These are phyloP conservation scores for Aspergillus luchuensis DNA, from an alignment of 2,329 filamentous ascomycete genomes.

Conservation along the genomic window DNA sequence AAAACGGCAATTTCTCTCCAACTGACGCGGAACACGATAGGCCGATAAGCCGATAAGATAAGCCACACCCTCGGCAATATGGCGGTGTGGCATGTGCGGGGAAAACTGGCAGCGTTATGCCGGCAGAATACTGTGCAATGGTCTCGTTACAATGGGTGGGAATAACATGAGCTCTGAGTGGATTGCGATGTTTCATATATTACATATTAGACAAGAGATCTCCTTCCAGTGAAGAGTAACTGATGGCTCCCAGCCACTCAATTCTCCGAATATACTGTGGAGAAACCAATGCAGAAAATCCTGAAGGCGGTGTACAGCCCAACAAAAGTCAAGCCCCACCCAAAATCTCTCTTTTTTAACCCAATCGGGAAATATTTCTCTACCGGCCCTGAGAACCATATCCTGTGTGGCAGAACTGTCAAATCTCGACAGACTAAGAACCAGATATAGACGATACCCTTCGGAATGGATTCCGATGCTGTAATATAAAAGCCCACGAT, in stretches of 20 bases:
- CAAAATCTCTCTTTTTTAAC: background rate
- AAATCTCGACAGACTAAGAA: no score
- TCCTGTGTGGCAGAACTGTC: background rate
- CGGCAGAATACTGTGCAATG: no score
- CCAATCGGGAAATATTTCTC: background rate
- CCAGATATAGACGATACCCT: fast-evolving
- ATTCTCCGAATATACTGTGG: background rate
- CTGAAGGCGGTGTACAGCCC: background rate
- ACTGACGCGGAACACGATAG: no score
- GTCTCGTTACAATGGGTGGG: no score
- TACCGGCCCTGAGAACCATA: background rate
- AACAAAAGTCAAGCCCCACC: background rate
- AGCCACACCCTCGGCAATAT: background rate
- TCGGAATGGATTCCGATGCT: background rate
- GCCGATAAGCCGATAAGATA: background rate
- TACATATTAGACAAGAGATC: no score
- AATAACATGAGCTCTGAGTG: no score
- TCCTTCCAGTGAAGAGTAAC: no score
- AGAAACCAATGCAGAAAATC: background rate
- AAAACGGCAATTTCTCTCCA: background rate
- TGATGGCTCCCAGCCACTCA: background rate
- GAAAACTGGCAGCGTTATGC: no score
- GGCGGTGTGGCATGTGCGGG: no score
- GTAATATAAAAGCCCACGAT: background rate
- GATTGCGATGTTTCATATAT: no score